phyloP scores from a whole-genome alignment of 306 rosid genomes.

The Cicer yamashitae region DNA sequence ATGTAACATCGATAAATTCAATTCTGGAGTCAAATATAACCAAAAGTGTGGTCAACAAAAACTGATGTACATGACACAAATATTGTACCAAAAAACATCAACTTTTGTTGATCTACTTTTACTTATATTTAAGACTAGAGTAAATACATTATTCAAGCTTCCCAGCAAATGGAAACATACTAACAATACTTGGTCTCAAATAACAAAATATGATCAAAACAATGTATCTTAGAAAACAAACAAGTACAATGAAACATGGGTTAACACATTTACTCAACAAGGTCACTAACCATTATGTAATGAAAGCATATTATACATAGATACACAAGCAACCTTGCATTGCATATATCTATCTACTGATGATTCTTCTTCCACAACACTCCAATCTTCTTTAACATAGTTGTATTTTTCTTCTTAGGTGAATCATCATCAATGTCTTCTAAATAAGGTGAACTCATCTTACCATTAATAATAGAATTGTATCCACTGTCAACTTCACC shows the following conservation, averaged over 20 bases:
- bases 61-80: no score
- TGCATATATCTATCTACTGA: constrained; percentile 42
- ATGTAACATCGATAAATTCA: not conserved
- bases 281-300: constrained; percentile 7
- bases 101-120: no score
- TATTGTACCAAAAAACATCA: no score
- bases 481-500: constrained; percentile 59
- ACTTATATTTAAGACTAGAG: no score
- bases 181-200: constrained; percentile 17
- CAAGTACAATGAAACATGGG: constrained; percentile 31
- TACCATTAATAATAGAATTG: constrained; percentile 46
- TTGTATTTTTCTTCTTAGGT: constrained; percentile 76
- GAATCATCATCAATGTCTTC: constrained; percentile 82
- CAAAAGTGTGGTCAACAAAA: no score
- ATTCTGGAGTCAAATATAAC: no score
- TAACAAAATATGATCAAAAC: constrained; percentile 25
- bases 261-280: not conserved
- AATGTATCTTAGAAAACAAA: constrained; percentile 6
- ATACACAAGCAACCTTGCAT: not conserved
- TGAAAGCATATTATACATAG: not conserved
- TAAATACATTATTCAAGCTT: not conserved
- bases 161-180: constrained; percentile 7
- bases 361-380: constrained; percentile 86
- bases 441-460: constrained; percentile 63
- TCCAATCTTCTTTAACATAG: constrained; percentile 82